phyloP scores from a whole-genome alignment of 768 basidiomycete species.

The Boletellus ananiceps region DNA sequence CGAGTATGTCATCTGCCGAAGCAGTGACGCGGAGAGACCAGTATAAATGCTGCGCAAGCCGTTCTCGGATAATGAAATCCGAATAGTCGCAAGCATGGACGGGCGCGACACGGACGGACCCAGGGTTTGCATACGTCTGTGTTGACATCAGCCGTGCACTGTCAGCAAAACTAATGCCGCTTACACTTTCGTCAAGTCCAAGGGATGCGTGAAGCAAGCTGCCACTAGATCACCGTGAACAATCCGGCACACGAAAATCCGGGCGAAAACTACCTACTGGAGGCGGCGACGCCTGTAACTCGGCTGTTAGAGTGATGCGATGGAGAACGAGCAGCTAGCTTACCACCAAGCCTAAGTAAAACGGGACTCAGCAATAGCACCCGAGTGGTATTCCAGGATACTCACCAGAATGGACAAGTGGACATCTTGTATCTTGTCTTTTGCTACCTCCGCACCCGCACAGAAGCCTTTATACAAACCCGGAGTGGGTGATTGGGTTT shows the following conservation, averaged over 20 bases:
- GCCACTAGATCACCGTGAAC: conserved; percentile 50
- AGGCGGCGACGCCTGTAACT: conserved; percentile 54
- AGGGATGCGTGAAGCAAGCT: conserved; percentile 74
- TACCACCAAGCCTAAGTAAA: conserved; percentile 58
- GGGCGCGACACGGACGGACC: conserved; percentile 47
- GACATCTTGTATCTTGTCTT: conserved; percentile 20
- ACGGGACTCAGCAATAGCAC: not conserved
- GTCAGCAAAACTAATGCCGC: conserved; percentile 19
- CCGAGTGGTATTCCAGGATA: not conserved
- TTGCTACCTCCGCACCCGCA: not conserved
- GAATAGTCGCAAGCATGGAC: conserved; percentile 63
- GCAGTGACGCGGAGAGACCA: conserved; percentile 75
- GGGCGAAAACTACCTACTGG: conserved; percentile 41
- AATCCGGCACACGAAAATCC: not conserved
- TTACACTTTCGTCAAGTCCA: conserved; percentile 84
- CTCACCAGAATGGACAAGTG: conserved; percentile 32
- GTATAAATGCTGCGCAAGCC: conserved; percentile 76
- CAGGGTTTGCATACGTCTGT: conserved; percentile 79
- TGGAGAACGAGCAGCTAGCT: not conserved
- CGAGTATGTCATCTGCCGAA: conserved; percentile 91
- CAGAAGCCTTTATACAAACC: conserved; percentile 18
- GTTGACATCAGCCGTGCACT: conserved; percentile 2
- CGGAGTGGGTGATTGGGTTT: not conserved
- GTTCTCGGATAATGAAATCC: conserved; percentile 56
- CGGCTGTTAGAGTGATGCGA: conserved; percentile 6